These are phyloP conservation scores for Dictyostelium discoideum DNA, from an alignment of 78 protist species.

Conservation along the genomic window dicty_2.7 NC_007090.3:1429501-1430000, in stretches of 20 bases:
- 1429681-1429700: not conserved
- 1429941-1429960: constrained; percentile 27
- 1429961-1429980: constrained; percentile 12
- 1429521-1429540: too few species aligned
- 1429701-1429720: not conserved
- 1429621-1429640: constrained; percentile 25
- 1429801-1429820: constrained; percentile 1
- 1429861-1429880: constrained; percentile 57
- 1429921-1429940: not conserved
- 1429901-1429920: constrained; percentile 49
- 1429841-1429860: constrained; percentile 65
- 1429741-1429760: constrained; percentile 64
- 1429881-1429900: constrained; percentile 72
- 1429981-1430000: constrained; percentile 40
- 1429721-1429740: constrained; percentile 52
- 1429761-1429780: constrained; percentile 44
- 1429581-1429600: constrained; percentile 50
- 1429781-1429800: constrained; percentile 54
- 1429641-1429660: constrained; percentile 60
- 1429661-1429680: constrained; percentile 29
- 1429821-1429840: constrained; percentile 25
- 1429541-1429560: not conserved
- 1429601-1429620: constrained; percentile 25
- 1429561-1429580: constrained; percentile 11
- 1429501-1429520: too few species aligned